Percentiles rank a stretch among this genome's conserved stretches.
Evolutionary conservation across 2,329 filamentous ascomycete species (phyloP).

Genomic region (Nigrospora osmanthi): DNA sequence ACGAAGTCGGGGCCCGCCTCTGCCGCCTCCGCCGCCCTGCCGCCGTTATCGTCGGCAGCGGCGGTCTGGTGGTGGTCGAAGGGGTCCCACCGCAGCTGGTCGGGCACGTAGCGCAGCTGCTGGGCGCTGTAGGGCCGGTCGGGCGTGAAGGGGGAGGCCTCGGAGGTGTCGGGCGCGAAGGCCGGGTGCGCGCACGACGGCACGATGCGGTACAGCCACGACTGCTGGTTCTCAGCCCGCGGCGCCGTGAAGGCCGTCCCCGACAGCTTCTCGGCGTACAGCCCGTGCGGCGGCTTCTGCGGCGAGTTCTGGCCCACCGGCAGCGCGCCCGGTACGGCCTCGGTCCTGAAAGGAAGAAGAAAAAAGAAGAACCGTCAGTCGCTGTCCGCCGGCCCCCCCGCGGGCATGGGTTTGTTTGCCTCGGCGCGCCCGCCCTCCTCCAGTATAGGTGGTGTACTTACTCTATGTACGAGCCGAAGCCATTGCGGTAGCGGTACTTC

Average conservation of each 20-base stretch:
- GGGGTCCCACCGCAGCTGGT: conserved; percentile 77
- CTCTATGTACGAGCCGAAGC: conserved; percentile 64
- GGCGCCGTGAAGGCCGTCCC: conserved; percentile 54
- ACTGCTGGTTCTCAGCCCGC: conserved; percentile 48
- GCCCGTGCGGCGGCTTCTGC: conserved; percentile 59
- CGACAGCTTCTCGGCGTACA: conserved; percentile 62
- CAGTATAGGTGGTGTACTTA: conserved; percentile 26
- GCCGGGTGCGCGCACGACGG: conserved; percentile 43
- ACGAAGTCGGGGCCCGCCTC: conserved; percentile 31
- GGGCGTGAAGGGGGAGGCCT: conserved; percentile 33
- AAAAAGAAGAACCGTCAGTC: background rate
- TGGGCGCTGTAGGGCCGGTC: conserved; percentile 37
- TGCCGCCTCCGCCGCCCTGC: too few species aligned
- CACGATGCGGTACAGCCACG: conserved; percentile 53
- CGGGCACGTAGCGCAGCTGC: conserved; percentile 66
- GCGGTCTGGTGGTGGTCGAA: conserved; percentile 60
- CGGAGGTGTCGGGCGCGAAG: conserved; percentile 16
- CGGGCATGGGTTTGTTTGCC: too few species aligned
- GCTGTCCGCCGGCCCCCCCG: too few species aligned
- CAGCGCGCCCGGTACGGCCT: conserved; percentile 58
- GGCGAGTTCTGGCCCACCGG: conserved; percentile 63
- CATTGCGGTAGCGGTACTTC: conserved; percentile 58
- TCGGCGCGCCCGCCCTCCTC: too few species aligned
- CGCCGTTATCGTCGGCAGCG: background rate
- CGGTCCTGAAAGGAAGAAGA: conserved; percentile 34